A percentile compares a stretch with the other conserved stretches of the same genome.
Conservation (phyloP, 208 protist species). For the Trypanosoma vivax region DNA sequence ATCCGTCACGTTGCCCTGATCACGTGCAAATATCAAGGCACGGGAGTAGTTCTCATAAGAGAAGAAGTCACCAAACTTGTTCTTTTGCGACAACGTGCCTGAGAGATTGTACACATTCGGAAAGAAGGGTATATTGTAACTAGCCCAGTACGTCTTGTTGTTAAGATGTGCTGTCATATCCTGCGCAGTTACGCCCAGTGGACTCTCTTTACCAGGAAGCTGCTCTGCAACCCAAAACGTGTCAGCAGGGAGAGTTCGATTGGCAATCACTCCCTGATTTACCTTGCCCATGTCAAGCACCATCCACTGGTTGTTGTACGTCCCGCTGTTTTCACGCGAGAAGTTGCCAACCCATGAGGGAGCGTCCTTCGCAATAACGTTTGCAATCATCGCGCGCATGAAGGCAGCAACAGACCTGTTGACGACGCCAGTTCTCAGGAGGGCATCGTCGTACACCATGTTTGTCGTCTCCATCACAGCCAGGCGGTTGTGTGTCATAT, state of each 20-base stretch:
- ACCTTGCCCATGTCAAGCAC: conserved; percentile 67
- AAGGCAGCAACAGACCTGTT: conserved; percentile 53
- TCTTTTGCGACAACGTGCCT: conserved; percentile 22
- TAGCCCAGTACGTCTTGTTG: conserved; percentile 49
- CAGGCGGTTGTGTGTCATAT: conserved; percentile 57
- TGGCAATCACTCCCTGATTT: conserved; percentile 18
- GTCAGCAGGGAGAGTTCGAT: conserved; percentile 16
- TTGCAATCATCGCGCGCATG: conserved; percentile 56
- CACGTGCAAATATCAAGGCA: conserved; percentile 55
- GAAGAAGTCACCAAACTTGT: conserved; percentile 32
- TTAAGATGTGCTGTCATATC: conserved; percentile 56
- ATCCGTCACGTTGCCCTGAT: conserved; percentile 24
- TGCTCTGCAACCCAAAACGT: conserved; percentile 76
- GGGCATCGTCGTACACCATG: conserved; percentile 22
- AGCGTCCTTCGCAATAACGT: conserved; percentile 35
- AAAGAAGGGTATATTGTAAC: conserved; percentile 84
- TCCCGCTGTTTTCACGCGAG: conserved; percentile 76
- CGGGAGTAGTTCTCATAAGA: conserved; percentile 41
- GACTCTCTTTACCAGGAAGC: conserved; percentile 33
- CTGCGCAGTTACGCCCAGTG: conserved; percentile 18
- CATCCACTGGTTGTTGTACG: conserved; percentile 92
- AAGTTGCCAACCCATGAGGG: conserved; percentile 66
- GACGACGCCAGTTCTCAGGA: conserved; percentile 22
- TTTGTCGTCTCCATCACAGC: conserved; percentile 71
- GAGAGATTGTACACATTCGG: conserved; percentile 56